Evolutionary conservation across 2,329 filamentous ascomycete genomes (phyloP).

Genomic region (Paracoccidioides brasiliensis): DNA sequence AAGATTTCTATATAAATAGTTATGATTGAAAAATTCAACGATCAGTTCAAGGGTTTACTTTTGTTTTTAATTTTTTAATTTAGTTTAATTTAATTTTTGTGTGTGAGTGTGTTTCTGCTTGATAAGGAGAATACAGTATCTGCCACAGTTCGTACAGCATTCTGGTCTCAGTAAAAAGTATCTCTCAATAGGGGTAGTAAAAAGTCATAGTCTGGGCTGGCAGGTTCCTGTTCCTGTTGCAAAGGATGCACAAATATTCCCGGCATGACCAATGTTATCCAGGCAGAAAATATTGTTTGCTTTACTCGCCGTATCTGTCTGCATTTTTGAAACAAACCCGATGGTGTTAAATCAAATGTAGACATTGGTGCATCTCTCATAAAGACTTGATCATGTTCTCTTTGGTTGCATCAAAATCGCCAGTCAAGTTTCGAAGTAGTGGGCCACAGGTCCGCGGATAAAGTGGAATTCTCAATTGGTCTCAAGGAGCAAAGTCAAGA

Average conservation of each 20-base stretch:
- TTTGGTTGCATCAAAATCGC: background rate
- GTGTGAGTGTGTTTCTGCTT: too few relatives aligned
- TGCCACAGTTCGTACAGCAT: too few relatives aligned
- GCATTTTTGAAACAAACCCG: background rate
- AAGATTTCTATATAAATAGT: too few relatives aligned
- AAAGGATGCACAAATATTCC: background rate
- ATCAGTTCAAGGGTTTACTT: too few relatives aligned
- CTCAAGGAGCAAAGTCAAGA: background rate
- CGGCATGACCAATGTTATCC: background rate
- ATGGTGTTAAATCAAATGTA: background rate
- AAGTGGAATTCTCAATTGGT: background rate
- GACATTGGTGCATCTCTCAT: background rate
- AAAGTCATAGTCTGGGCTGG: background rate
- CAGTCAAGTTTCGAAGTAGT: background rate
- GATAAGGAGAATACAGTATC: too few relatives aligned
- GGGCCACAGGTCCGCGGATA: background rate
- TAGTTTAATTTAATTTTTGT: too few relatives aligned
- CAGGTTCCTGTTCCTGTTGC: background rate
- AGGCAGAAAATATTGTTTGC: background rate
- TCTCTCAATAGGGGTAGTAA: background rate
- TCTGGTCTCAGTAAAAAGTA: background rate
- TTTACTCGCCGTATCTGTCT: background rate
- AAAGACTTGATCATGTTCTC: background rate
- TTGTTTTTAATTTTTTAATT: too few relatives aligned
- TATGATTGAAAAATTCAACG: too few relatives aligned